phyloP scores from a whole-genome alignment of 768 basidiomycete genomes.

The Lactarius akahatsu region DNA sequence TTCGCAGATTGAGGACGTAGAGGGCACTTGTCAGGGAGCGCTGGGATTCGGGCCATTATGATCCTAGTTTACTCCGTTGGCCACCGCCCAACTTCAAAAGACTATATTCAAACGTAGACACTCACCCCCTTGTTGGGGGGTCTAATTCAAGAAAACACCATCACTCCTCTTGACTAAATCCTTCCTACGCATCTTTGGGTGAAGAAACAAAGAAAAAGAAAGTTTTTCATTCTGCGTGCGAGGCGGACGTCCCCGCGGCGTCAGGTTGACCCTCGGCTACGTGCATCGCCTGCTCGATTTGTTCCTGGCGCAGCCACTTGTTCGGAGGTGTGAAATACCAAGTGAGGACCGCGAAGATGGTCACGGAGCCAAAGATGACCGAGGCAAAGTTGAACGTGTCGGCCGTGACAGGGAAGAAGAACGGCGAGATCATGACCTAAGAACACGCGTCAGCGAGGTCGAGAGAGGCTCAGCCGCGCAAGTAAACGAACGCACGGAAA shows the following conservation, averaged over 20 bases:
- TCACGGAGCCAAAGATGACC: conserved; percentile 77
- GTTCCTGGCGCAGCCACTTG: conserved; percentile 73
- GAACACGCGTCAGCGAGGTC: conserved; percentile 9
- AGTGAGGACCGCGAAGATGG: conserved; percentile 70
- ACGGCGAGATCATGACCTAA: conserved; percentile 82
- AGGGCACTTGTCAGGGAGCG: conserved; percentile 74
- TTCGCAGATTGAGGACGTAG: conserved; percentile 64
- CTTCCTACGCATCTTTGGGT: neutral
- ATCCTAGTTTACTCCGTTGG: conserved; percentile 5
- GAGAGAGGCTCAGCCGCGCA: neutral
- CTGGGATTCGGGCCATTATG: conserved; percentile 60
- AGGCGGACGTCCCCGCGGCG: neutral
- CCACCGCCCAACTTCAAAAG: neutral
- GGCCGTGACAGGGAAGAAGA: conserved; percentile 78
- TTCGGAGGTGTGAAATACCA: conserved; percentile 81
- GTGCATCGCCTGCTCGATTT: conserved; percentile 51
- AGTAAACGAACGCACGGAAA: conserved; percentile 52
- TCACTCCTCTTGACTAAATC: neutral
- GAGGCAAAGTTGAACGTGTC: conserved; percentile 80
- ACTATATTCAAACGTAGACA: neutral
- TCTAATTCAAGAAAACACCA: conserved; percentile 7
- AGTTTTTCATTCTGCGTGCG: neutral
- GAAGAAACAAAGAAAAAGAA: neutral
- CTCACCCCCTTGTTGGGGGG: neutral
- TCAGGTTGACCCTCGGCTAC: conserved; percentile 27